Base-by-base conservation (phyloP, 2,329 filamentous ascomycete genomes). In the Pezicula carpinea region DNA sequence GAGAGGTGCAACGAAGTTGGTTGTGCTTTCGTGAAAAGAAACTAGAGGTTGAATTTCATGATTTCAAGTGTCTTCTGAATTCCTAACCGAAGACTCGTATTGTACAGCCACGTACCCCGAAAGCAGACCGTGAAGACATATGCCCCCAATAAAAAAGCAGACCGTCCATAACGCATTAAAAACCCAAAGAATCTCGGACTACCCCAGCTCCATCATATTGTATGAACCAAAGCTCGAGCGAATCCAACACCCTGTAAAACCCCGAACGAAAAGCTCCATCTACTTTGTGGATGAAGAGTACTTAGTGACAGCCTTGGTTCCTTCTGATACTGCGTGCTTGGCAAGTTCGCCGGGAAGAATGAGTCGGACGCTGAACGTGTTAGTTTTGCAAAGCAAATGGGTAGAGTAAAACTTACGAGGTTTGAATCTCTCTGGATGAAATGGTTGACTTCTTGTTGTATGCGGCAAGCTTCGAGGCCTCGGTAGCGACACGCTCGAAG, bases 391-490 rank as follows among this genome's bases (percentile, higher is more conserved):
- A 3, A n/a, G 11, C 15, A 4, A 6, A 2, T 5, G 2, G 4
- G 22, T 7, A 6, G 11, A 19, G n/a, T 17, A 38, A 32, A 23
- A 74, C 79, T 59, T 72, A 83, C 73, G 93, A 96, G 63, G 93
- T 99, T 82, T 99, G 93, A 69, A 99, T 99, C 78, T 99, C 93
- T 67, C 93, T 87, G 60, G 93, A 97, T 46, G 92, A 97, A 76
- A 99, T 99, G 70, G 93, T 99, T 43, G 92, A 97, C 83, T 99
- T 99, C 87, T 97, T 99, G 87, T 99, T 99, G 82, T 99, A 99
- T 56, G 93, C 93, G 62, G 93, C 93, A 53, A 99, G 86, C 86
- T 99, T 99, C 70, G 89, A 96, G 44, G 93, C 93, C 76, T 99
- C 93, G 50, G 93, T 96, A 58, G 93, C 93, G 62, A 99, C 92